These are phyloP conservation scores for Aphanomyces cochlioides DNA, from an alignment of 352 stramenopile genomes.

Conservation along the genomic window DNA sequence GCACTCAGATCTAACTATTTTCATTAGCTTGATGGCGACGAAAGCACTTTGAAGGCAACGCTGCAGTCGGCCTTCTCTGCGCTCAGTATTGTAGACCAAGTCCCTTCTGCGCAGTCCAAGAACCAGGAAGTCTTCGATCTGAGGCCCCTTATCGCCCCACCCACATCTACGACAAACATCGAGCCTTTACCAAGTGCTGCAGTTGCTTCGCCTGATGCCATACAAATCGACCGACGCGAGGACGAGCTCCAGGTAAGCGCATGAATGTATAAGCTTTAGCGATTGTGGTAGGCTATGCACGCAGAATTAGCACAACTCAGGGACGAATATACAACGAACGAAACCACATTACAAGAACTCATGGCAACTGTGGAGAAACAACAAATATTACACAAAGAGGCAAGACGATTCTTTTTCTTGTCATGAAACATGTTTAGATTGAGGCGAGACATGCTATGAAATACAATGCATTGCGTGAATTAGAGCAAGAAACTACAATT, in stretches of 20 bases:
- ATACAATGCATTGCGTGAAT: constrained; percentile 10
- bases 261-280: not conserved
- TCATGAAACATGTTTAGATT: not conserved
- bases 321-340: not conserved
- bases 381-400: not conserved
- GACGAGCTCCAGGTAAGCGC: too few relatives aligned
- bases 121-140: too few relatives aligned
- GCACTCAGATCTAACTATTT: too few relatives aligned
- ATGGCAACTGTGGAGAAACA: not conserved
- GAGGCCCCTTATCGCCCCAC: too few relatives aligned
- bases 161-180: too few relatives aligned
- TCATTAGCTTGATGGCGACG: too few relatives aligned
- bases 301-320: not conserved
- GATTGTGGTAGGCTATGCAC: constrained; percentile 9
- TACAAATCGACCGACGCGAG: too few relatives aligned
- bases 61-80: too few relatives aligned
- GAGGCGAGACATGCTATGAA: constrained; percentile 1
- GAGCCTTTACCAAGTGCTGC: too few relatives aligned
- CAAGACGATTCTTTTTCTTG: not conserved
- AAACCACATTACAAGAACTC: not conserved
- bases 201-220: too few relatives aligned
- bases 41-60: not conserved
- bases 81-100: too few relatives aligned
- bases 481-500: constrained; percentile 50
- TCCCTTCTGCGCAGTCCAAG: too few relatives aligned